A percentile compares a stretch with the other conserved stretches of the same genome.
phyloP scores from a whole-genome alignment of 2,329 filamentous ascomycete species.

The Allantophomopsis lycopodina region DNA sequence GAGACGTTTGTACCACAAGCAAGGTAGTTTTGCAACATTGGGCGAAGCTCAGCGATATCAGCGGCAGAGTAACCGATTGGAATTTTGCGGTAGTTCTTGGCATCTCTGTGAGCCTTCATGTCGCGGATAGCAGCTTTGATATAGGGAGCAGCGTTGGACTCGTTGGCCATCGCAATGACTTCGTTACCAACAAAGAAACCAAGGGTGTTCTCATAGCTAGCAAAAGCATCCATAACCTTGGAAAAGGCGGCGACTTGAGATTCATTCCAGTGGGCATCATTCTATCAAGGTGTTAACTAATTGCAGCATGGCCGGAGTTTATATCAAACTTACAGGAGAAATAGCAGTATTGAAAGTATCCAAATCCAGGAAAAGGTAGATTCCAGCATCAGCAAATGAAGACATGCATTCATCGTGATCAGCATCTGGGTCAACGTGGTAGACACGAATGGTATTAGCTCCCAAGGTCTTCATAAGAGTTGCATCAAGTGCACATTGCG shows the following conservation, averaged over 20 bases:
- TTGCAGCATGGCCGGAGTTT: too few species aligned
- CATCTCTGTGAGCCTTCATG: slow-evolving; percentile 67
- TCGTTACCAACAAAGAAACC: slow-evolving; percentile 87
- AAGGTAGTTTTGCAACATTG: slow-evolving; percentile 56
- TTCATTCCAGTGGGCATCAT: slow-evolving; percentile 55
- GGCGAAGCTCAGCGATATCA: slow-evolving; percentile 58
- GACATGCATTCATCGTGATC: slow-evolving; percentile 73
- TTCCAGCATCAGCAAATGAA: slow-evolving; percentile 64
- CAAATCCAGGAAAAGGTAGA: slow-evolving; percentile 75
- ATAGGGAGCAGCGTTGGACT: slow-evolving; percentile 58
- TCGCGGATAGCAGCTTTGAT: slow-evolving; percentile 73
- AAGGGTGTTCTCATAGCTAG: slow-evolving; percentile 64
- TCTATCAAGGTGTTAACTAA: slow-evolving; percentile 21
- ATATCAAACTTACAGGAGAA: slow-evolving; percentile 31
- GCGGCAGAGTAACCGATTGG: slow-evolving; percentile 81
- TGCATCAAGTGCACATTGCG: slow-evolving; percentile 66
- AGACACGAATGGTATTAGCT: slow-evolving; percentile 75
- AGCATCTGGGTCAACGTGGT: slow-evolving; percentile 62
- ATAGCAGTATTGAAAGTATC: slow-evolving; percentile 64
- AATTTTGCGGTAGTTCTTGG: slow-evolving; percentile 65
- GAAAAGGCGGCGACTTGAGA: slow-evolving; percentile 56
- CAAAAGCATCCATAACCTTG: slow-evolving; percentile 65
- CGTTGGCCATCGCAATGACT: slow-evolving; percentile 51
- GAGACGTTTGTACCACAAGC: slow-evolving; percentile 59
- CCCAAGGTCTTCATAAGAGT: slow-evolving; percentile 67